Conservation (phyloP, 495 filamentous ascomycete species). For the Penicillium taxi region DNA sequence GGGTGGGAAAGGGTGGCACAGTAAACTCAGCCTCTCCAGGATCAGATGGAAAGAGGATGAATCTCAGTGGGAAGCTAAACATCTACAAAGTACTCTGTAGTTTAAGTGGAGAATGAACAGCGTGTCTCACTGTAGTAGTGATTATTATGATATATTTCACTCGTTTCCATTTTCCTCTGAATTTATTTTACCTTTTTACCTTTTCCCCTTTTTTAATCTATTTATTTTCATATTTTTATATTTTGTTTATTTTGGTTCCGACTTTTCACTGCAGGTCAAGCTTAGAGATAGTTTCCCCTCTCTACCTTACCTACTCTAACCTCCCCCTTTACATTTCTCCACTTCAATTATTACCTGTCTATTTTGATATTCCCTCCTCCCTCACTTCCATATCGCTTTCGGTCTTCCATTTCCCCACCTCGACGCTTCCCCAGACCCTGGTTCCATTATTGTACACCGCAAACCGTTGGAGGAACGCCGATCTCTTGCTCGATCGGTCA, state of each 20-base stretch:
- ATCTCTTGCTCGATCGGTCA: slow-evolving; percentile 17
- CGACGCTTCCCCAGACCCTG: slow-evolving; percentile 11
- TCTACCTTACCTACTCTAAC: neutral
- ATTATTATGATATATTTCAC: neutral
- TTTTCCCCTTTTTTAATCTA: neutral
- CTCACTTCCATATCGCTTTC: slow-evolving; percentile 7
- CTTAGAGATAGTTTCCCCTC: neutral
- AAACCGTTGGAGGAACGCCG: slow-evolving; percentile 12
- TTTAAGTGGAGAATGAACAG: slow-evolving; percentile 6
- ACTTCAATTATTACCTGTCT: slow-evolving; percentile 8
- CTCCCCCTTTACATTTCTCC: slow-evolving; percentile 2
- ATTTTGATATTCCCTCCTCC: slow-evolving; percentile 6
- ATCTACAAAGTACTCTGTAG: no score
- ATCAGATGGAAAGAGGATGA: slow-evolving; percentile 12
- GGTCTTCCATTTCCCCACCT: slow-evolving; percentile 3
- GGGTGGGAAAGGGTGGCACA: slow-evolving; percentile 1
- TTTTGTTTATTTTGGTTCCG: neutral
- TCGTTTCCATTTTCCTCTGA: neutral
- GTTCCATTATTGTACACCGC: slow-evolving; percentile 9
- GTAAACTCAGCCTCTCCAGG: slow-evolving; percentile 6
- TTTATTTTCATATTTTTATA: neutral
- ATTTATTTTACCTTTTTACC: neutral
- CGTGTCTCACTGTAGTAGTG: slow-evolving; percentile 8
- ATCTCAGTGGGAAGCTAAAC: no score
- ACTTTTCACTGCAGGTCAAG: neutral